These are phyloP conservation scores for Candida peoriensis DNA, from an alignment of 805 yeast genomes.

Conservation along the genomic window DNA sequence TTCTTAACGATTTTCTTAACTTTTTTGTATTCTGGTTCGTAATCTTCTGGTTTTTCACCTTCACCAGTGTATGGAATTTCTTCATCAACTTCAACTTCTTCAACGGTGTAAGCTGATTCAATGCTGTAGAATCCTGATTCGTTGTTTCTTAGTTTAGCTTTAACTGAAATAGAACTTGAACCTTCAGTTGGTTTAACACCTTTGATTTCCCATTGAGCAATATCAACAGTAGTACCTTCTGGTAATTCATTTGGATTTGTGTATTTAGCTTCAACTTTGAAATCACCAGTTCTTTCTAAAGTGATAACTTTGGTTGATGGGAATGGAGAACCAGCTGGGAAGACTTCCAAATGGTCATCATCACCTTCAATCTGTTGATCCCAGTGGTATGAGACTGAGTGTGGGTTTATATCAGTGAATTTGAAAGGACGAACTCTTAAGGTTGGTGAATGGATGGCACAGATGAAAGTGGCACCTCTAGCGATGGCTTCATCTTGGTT, in stretches of 20 bases:
- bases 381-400: slow-evolving; percentile 94
- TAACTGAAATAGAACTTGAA: slow-evolving; percentile 77
- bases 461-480: slow-evolving; percentile 97
- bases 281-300: slow-evolving; percentile 85
- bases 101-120: slow-evolving; percentile 92
- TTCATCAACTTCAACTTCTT: slow-evolving; percentile 87
- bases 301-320: slow-evolving; percentile 97
- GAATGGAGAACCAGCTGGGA: slow-evolving; percentile 88
- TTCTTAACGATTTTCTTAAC: slow-evolving; percentile 94
- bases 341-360: slow-evolving; percentile 87
- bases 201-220: slow-evolving; percentile 81
- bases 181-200: slow-evolving; percentile 83
- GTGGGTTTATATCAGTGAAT: slow-evolving; percentile 90
- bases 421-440: slow-evolving; percentile 98
- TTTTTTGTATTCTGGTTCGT: slow-evolving; percentile 79
- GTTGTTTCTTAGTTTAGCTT: slow-evolving; percentile 93
- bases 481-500: slow-evolving; percentile 99
- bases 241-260: slow-evolving; percentile 72
- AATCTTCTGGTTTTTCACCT: slow-evolving; percentile 74
- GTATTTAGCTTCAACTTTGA: slow-evolving; percentile 80
- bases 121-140: slow-evolving; percentile 93
- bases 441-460: slow-evolving; percentile 99
- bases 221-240: slow-evolving; percentile 51
- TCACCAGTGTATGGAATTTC: slow-evolving; percentile 65
- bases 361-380: slow-evolving; percentile 88